Evolutionary conservation across 2,329 filamentous ascomycete genomes (phyloP), one percentile per base, ranked within the genome.

Genomic region (Xenoacremonium recifei): DNA sequence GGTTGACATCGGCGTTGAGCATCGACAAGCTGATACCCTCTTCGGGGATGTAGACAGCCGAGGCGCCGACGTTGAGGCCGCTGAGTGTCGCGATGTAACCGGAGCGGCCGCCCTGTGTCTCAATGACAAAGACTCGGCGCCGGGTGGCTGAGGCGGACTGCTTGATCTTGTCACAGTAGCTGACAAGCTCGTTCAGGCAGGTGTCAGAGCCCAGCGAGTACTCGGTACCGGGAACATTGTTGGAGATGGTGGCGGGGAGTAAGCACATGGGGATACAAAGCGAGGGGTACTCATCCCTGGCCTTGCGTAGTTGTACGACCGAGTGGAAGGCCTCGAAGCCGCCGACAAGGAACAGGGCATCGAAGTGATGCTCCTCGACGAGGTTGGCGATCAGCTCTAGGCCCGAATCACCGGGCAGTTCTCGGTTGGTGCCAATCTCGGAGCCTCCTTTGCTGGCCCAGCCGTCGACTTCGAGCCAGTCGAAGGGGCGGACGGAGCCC

Each of bases 401-500:
- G 55, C 95, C 91, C 1, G 80, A 83, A 58, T 96, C 91, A 16
- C 80, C 82, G 5, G 93, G 93, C 21, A 97, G 80, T 59, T 90
- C 90, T 58, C 93, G 87, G 75, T 99, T 99, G 19, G 92, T 99
- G 54, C 93, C 93, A 59, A 99, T 97, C 65, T 99, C 93, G 2
- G 91, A 97, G 48, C 93, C 93, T 62, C 93, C 93, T 69, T 90
- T 92, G 69, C 90, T 96, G 12, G 92, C 90, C 93, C 93, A 99
- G 47, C 82, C 77, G 63, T 97, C 92, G 5, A 95, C 90, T 61
- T 97, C 93, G 16, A 97, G 79, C 93, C 93, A 99, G 54, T 85
- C 75, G 45, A 97, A 87, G 29, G 87, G 80, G 21, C 91, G 85
- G 7, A 99, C 91, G 3, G 93, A 82, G 29, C 90, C 86, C 1